Evolutionary conservation across 2,329 filamentous ascomycete genomes (phyloP), one percentile per base, ranked within the genome.

Genomic region (Chrysosphaeria jannelii): DNA sequence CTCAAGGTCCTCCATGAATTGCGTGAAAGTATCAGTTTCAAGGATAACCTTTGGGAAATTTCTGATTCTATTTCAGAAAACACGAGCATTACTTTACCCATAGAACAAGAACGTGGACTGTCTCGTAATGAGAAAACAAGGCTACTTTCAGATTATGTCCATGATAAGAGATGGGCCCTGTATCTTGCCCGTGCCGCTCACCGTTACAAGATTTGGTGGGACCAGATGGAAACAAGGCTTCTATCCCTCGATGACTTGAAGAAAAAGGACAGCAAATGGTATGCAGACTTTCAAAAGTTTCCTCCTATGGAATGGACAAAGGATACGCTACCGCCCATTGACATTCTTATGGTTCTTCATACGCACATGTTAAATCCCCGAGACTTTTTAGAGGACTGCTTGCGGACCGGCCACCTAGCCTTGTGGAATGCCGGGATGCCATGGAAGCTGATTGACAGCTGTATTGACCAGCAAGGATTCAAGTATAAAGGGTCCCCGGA

Each of bases 291-390:
- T n/a, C n/a, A n/a, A n/a, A n/a, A n/a, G n/a, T n/a, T n/a, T n/a
- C n/a, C n/a, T n/a, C n/a, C n/a, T n/a, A n/a, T n/a, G n/a, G n/a
- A n/a, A n/a, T n/a, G n/a, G n/a, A n/a, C n/a, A n/a, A n/a, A n/a
- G n/a, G n/a, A n/a, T n/a, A n/a, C n/a, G n/a, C n/a, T n/a, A n/a
- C n/a, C n/a, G n/a, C n/a, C n/a, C n/a, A n/a, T n/a, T n/a, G n/a
- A 79, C 41, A 58, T 79, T 1, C 41, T 78, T 11, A 71, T 79
- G 66, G 63, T 79, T 0, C 72, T 67, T 64, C 72, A 81, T 39
- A 48, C 68, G 0, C 71, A 74, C 35, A 67, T 74, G 58, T 55
- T 81, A 3, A 79, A 78, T 33, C 72, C 72, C 0, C 50, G 66
- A 19, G 48, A 47, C n/a, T 79, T 65, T 36, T 53, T 76, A 4